Base-by-base conservation (phyloP, 225 moss, liverwort and hornwort genomes). In the Bryum argenteum region DNA sequence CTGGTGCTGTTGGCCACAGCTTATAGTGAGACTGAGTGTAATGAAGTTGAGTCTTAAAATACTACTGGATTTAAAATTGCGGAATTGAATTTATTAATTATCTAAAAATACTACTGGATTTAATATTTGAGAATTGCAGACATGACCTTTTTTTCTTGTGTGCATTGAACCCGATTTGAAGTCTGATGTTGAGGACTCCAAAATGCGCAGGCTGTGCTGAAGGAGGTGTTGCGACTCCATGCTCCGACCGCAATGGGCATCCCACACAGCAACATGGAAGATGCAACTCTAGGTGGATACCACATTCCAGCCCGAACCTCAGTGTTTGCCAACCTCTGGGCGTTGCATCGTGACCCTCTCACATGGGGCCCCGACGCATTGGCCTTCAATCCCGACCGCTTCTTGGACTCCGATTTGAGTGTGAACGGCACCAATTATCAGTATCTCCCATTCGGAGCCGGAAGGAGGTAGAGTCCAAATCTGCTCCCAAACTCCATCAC, bases 221-320 rank as follows among this genome's bases (percentile, higher is more conserved):
- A 88, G 42, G 89, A 91, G 57, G 73, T 77, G 19, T 76, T 91
- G 13, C 82, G 80, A 1, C 58, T 89, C 0, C 91, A 86, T 28
- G 52, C 53, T 12, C 85, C 87, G 0, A 73, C 85, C 7, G 66
- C 78, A 8, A 58, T 85, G 1, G 81, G 81, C 1, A 54, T 88
- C 6, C 91, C 89, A 6, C 82, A 89, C 47, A 76, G 74, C 57
- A 85, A 80, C 69, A 61, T n/a, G 2, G 71, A 78, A 38, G 72
- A 54, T 1, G 78, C 77, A 33, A 71, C 65, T 10, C 40, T 88
- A 11, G 65, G 39, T 9, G 83, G 75, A 10, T 85, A 81, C 28
- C 79, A 82, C n/a, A 74, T 86, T 9, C 85, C 88, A 1, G 80
- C 82, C 8, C 39, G 77, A 47, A 87, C 89, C 3, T 73, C 82